phyloP scores from a whole-genome alignment of 805 yeast genomes.

The Metschnikowia continentalis region DNA sequence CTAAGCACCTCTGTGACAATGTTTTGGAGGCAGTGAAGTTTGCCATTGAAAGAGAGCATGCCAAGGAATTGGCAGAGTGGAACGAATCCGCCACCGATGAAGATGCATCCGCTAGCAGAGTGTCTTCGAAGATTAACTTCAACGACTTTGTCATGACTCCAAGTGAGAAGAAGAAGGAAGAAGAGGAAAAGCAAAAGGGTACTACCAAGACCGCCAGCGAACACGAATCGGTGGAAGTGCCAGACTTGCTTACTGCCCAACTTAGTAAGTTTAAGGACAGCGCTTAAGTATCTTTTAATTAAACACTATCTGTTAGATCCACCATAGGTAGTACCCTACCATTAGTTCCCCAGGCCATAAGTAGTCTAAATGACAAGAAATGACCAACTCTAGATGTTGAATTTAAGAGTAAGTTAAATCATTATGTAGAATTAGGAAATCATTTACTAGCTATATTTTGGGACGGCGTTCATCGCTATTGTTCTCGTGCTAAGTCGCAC shows the following conservation, averaged over 20 bases:
- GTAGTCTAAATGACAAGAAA: too few relatives aligned
- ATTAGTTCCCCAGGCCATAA: too few relatives aligned
- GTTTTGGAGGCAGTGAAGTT: slow-evolving; percentile 79
- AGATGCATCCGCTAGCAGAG: slow-evolving; percentile 23
- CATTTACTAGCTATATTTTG: too few relatives aligned
- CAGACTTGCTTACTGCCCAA: slow-evolving; percentile 44
- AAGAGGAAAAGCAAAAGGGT: slow-evolving; percentile 13
- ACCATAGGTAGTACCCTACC: too few relatives aligned
- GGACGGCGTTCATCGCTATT: too few relatives aligned
- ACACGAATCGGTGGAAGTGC: slow-evolving; percentile 48
- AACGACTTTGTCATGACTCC: slow-evolving; percentile 46
- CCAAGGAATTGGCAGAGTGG: slow-evolving; percentile 70
- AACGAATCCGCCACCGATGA: slow-evolving; percentile 43
- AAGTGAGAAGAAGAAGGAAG: slow-evolving; percentile 23
- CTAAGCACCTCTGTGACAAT: slow-evolving; percentile 67
- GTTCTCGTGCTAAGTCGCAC: too few relatives aligned
- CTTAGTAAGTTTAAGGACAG: slow-evolving; percentile 33
- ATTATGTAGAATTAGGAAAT: too few relatives aligned
- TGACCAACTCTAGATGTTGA: too few relatives aligned
- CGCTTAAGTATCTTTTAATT: not conserved
- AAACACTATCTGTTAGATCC: not conserved
- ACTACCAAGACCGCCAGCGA: slow-evolving; percentile 22
- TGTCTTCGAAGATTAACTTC: slow-evolving; percentile 35
- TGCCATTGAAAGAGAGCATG: slow-evolving; percentile 80
- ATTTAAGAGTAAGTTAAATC: too few relatives aligned